Evolutionary conservation across 1,284 basidiomycete genomes (phyloP), one percentile per base, ranked within the genome.

Genomic region (Sanghuangporus weigelae): DNA sequence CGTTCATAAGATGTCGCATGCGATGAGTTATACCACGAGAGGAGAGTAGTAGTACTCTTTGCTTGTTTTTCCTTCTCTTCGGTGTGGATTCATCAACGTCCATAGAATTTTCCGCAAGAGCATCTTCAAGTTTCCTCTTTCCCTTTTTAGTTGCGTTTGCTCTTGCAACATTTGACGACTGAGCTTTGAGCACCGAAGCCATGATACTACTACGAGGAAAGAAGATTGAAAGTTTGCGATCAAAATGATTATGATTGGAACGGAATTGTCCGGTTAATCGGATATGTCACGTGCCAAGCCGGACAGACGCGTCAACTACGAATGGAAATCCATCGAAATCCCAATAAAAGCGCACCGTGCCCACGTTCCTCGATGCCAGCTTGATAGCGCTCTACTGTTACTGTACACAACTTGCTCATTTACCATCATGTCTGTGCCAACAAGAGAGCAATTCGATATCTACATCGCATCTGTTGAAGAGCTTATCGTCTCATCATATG

Each of bases 1-100:
- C 97, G 69, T 89, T 92, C 92, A 99, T 96, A 65, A 99, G 81
- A 76, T 99, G 97, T 64, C 97, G 80, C 95, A 98, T 98, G 42
- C 96, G 86, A 75, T 96, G 93, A 19, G 95, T 98, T 63, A 99
- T 86, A 60, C 97, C 97, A 63, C 97, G 84, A 48, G 96, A 98
- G 49, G 92, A 95, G 56, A 99, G 86, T 72, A 99, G 76, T 59
- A 99, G 80, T 5, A 98, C 96, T 64, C 91, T 81, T 76, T 93
- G 91, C 79, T 90, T 93, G 76, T 93, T 93, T 74, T 83, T 85
- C 74, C 82, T 84, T 72, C 77, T 81, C 72, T 84, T 87, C n/a
- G 79, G 71, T 6, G 72, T 73, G 7, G 10, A 36, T 35, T 73
- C 71, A 10, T 68, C 69, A 19, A 61, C 62, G 21, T 69, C 73